Base-by-base conservation (phyloP, 768 basidiomycete genomes). In the Melanogaster broomeanus region DNA sequence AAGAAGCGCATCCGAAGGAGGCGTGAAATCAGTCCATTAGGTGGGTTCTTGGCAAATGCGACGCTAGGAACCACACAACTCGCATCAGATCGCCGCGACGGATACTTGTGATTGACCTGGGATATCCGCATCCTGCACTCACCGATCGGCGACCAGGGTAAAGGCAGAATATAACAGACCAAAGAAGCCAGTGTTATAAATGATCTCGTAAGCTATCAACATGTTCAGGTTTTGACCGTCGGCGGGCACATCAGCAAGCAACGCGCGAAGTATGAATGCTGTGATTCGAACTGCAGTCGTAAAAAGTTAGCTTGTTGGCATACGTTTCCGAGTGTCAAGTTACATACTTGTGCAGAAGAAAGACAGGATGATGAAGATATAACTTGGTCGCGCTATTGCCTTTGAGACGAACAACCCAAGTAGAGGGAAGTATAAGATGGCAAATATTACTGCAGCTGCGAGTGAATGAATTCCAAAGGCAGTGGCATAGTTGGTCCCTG, bases 181-280 rank as follows among this genome's bases (percentile, higher is more conserved):
- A 28, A 69, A 73, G 64, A 73, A 71, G 25, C 69, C 70, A 1
- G 57, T 60, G 54, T 65, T 70, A 58, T 72, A 72, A 16, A 73
- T 35, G 49, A 72, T 60, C 48, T 61, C 50, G 18, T 66, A 64
- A 15, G 72, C 63, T 25, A 71, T 45, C 21, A 69, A 24, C 10
- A 66, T 10, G 42, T 61, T 27, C 28, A 61, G 0, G 19, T 65
- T 60, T 21, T 67, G 12, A 1, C 55, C 63, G 6, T 64, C 67
- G 21, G 62, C 28, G 1, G 52, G 12, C 6, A 57, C 64, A 37
- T 25, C 12, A 4, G 60, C 34, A 7, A 64, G 53, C 18, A 60
- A 2, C 0, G 56, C 56, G 4, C 64, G 61, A n/a, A 62, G 42
- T 45, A 58, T 19, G 15, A 63, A 59, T 1, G 52, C 60, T 0